Base-by-base conservation (phyloP, 2,329 filamentous ascomycete species). In the Stachybotrys elegans region DNA sequence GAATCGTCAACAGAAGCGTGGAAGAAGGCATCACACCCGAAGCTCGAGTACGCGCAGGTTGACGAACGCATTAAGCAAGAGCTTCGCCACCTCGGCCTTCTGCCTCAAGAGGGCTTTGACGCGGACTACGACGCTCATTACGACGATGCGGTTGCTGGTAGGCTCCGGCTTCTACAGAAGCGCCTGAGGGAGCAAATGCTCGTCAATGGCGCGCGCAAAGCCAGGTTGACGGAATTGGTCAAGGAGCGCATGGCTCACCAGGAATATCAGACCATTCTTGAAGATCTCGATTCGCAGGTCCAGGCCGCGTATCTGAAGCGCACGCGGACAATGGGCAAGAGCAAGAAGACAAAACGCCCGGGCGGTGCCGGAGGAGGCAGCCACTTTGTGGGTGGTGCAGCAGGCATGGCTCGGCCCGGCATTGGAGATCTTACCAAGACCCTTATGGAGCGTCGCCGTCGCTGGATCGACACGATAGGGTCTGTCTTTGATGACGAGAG, bases 291-390 rank as follows among this genome's bases (percentile, higher is more conserved):
- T 71, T 83, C 84, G 34, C 93, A 97, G 62, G 90, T 97, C 34
- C 91, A 97, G 60, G 85, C 88, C 42, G 92, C 93, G 4, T 98
- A 97, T 60, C 82, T 95, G 36, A 98, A 98, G 70, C 86, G 93
- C 20, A 97, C 92, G 22, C 83, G 93, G 38, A 95, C 89, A 1
- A 85, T 97, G 68, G 88, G 91, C 62, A 94, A 97, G 71, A 89
- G 83, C 65, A 94, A 94, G 66, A 95, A 95, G 69, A 84, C 90
- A 45, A 92, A 94, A 61, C 73, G 84, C 5, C 83, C 82, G 2
- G 86, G 87, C 36, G 88, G 86, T 43, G 83, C 85, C 2, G 84
- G 84, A 20, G 87, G 84, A 48, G 85, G 84, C 37, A 83, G 79
- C 56, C 78, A 88, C 66, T 58, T 71, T 50, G 66, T 73, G n/a